Evolutionary conservation across 2,329 filamentous ascomycete species (phyloP), one percentile per base, ranked within the genome.

Genomic region (Colletotrichum phormii): DNA sequence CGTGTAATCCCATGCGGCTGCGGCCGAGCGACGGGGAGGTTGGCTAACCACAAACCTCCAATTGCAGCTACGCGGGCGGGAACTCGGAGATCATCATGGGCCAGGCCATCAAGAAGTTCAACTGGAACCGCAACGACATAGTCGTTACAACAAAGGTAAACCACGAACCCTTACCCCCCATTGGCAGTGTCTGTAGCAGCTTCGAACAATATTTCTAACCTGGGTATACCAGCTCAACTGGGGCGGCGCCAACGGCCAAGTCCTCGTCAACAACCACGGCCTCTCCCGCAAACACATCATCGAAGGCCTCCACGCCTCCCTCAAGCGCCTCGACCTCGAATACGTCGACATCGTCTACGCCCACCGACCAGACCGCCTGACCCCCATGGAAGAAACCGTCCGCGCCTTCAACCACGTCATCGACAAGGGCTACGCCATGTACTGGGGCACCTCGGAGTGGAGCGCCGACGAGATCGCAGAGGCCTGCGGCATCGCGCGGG

Each of bases 361-460:
- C 1, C 92, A 94, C 80, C 87, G 92, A 7, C 90, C 91, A 0
- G 92, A 94, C 79, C 85, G 89, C 24, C 82, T 89, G 59, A 93
- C 91, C 0, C 92, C 92, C 0, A 92, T 94, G 84, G 91, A 93
- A 80, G 92, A 94, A 83, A 90, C 88, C 7, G 91, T 94, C 8
- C 87, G 91, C 67, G 91, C 89, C 24, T 94, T 94, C 85, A 93
- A 93, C 84, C 85, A 92, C 78, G 83, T 93, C 49, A 93, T 94
- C 78, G 86, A 91, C 77, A 86, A 86, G 8, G 92, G 92, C 69
- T 90, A 92, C 83, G 89, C 90, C 1, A 87, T 93, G 75, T 93
- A 93, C 84, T 93, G 92, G 91, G 91, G 91, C 51, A 93, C 91
- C 0, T 92, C 89, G 1, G 91, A 93, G 80, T 93, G 91, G 91